Evolutionary conservation across 2,329 filamentous ascomycete genomes (phyloP).

Genomic region (Verticillium alfalfae): DNA sequence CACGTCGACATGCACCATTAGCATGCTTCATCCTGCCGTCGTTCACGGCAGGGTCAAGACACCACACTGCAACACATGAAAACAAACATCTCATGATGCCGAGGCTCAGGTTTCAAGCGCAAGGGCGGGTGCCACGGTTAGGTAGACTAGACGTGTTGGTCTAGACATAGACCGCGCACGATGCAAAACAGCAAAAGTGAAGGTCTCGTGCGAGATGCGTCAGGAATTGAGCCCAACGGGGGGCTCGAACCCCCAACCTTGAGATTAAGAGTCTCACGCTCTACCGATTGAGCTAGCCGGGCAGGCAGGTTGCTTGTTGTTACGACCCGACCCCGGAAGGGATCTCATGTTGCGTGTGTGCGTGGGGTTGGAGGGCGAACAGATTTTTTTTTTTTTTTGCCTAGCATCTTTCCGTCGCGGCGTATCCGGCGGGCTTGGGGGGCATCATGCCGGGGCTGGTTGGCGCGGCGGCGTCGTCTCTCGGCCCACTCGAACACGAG

Average conservation of each 20-base stretch:
- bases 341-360: not conserved
- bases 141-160: too few relatives aligned
- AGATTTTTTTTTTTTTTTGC: not conserved
- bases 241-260: constrained; percentile 49
- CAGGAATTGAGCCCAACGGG: constrained; percentile 2
- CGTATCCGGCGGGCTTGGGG: too few relatives aligned
- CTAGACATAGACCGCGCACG: too few relatives aligned
- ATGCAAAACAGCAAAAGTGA: not conserved
- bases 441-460: not conserved
- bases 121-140: too few relatives aligned
- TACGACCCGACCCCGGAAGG: not conserved
- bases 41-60: too few relatives aligned
- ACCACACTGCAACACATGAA: too few relatives aligned
- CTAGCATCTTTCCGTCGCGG: too few relatives aligned
- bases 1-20: too few relatives aligned
- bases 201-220: not conserved
- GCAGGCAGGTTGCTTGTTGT: constrained; percentile 17
- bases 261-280: constrained; percentile 68
- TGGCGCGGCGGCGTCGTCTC: not conserved
- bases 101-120: too few relatives aligned
- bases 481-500: not conserved
- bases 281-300: constrained; percentile 66
- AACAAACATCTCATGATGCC: too few relatives aligned
- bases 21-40: too few relatives aligned
- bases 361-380: not conserved